These are phyloP conservation scores for Parathielavia appendiculata DNA, from an alignment of 495 filamentous ascomycete genomes.

Conservation along the genomic window DNA sequence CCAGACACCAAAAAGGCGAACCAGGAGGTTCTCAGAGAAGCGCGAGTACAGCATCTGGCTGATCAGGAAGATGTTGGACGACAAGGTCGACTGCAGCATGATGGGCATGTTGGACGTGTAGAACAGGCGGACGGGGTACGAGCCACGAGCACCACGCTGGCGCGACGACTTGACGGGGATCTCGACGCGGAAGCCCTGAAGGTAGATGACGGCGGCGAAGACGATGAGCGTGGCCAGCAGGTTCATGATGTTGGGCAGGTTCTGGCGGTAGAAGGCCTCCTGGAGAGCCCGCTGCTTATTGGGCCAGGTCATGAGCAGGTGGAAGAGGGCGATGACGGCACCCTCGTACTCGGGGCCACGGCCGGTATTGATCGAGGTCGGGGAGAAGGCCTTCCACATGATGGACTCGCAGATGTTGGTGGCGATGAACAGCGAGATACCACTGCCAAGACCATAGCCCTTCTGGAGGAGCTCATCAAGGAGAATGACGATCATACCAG, in stretches of 20 bases:
- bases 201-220: conserved; percentile 98
- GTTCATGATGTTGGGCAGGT: conserved; percentile 99
- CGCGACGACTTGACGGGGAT: conserved; percentile 99
- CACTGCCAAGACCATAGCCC: conserved; percentile 96
- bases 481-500: conserved; percentile 97
- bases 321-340: conserved; percentile 96
- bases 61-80: conserved; percentile 98
- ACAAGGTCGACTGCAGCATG: conserved; percentile 97
- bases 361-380: conserved; percentile 98
- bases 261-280: conserved; percentile 99
- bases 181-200: conserved; percentile 99
- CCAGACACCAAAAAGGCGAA: conserved; percentile 95
- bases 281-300: conserved; percentile 96
- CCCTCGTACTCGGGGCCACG: conserved; percentile 99
- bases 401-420: conserved; percentile 99
- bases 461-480: conserved; percentile 99
- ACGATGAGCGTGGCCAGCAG: conserved; percentile 86
- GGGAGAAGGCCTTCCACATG: conserved; percentile 99
- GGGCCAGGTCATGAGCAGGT: conserved; percentile 95
- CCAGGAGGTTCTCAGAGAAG: conserved; percentile 96
- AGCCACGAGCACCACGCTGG: conserved; percentile 95
- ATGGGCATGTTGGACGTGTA: conserved; percentile 97
- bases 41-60: conserved; percentile 98
- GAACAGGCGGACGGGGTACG: conserved; percentile 73
- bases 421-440: conserved; percentile 99